A percentile compares a stretch with the other conserved stretches of the same genome.
Evolutionary conservation across 495 filamentous ascomycete genomes (phyloP).

Genomic region (Podospora appendiculata): DNA sequence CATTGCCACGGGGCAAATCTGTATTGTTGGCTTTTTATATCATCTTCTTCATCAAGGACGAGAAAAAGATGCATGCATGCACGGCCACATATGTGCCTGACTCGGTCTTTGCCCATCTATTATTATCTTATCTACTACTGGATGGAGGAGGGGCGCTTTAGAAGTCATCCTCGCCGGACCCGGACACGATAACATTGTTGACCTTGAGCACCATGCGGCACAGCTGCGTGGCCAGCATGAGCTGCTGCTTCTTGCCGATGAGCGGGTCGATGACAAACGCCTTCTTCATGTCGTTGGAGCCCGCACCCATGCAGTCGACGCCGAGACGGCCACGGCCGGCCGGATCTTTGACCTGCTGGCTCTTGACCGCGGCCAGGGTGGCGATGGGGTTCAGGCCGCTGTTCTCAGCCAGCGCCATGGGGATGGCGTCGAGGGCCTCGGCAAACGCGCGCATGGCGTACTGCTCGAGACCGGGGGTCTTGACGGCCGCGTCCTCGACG

Average conservation of each 20-base stretch:
- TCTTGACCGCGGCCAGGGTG: slow-evolving; percentile 90
- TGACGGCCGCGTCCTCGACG: slow-evolving; percentile 89
- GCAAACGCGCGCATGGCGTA: slow-evolving; percentile 98
- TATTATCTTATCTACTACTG: neutral
- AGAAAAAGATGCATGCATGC: no score
- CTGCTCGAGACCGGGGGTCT: slow-evolving; percentile 93
- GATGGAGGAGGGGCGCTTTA: slow-evolving; percentile 32
- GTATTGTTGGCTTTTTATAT: no score
- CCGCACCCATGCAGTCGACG: slow-evolving; percentile 95
- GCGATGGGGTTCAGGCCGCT: slow-evolving; percentile 93
- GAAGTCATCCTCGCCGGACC: slow-evolving; percentile 85
- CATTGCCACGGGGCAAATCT: neutral
- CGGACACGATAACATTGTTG: slow-evolving; percentile 92
- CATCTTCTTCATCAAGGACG: no score
- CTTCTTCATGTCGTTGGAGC: slow-evolving; percentile 92
- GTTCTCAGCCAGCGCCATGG: slow-evolving; percentile 97
- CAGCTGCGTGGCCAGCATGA: slow-evolving; percentile 91
- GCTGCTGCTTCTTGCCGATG: slow-evolving; percentile 94
- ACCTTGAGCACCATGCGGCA: slow-evolving; percentile 99
- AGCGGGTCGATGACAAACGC: slow-evolving; percentile 97
- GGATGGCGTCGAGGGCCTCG: slow-evolving; percentile 88
- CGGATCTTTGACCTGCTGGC: slow-evolving; percentile 86
- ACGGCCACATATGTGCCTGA: neutral
- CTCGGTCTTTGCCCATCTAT: neutral
- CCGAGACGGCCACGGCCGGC: slow-evolving; percentile 59